Evolutionary conservation across 306 rosid genomes (phyloP).

Genomic region (Psophocarpus tetragonolobus): DNA sequence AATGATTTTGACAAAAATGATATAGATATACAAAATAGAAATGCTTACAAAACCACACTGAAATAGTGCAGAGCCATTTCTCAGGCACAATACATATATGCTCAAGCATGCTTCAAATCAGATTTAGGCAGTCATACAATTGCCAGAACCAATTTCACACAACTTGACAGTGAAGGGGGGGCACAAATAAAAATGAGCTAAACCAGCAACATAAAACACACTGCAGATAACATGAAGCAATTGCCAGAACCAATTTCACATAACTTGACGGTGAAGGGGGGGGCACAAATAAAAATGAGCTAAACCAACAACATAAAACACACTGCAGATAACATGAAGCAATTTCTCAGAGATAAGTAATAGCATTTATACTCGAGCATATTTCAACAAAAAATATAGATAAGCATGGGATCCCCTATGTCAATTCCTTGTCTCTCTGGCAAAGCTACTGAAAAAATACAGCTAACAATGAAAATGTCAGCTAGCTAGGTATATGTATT

Average conservation of each 20-base stretch:
- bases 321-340: neutral
- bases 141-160: neutral
- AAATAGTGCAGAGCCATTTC: neutral
- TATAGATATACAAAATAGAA: neutral
- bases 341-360: neutral
- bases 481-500: neutral
- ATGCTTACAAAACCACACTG: neutral
- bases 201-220: neutral
- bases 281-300: no score
- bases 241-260: no score
- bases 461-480: neutral
- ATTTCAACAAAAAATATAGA: neutral
- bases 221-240: neutral
- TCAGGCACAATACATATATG: neutral
- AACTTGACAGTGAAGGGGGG: neutral
- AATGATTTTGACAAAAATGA: neutral
- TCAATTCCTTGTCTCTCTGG: neutral
- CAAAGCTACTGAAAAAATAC: neutral
- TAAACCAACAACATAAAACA: neutral
- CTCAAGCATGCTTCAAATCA: neutral
- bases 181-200: neutral
- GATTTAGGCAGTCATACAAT: neutral
- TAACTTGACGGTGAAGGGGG: no score
- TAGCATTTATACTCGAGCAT: neutral
- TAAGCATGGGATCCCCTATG: neutral